phyloP scores from a whole-genome alignment of 345 rosid species.

The Isatis tinctoria region DNA sequence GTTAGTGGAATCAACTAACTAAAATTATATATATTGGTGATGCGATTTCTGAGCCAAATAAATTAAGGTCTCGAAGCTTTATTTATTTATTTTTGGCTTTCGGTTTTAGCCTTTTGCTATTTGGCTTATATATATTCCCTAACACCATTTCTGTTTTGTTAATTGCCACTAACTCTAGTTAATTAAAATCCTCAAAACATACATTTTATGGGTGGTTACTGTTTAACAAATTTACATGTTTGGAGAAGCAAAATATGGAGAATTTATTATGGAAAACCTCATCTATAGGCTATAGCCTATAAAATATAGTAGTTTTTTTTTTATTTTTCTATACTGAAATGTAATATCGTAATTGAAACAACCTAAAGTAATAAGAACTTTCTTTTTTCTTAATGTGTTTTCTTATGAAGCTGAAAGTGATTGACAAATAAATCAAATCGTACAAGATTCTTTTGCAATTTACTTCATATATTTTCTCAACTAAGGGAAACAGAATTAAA shows the following conservation, averaged over 20 bases:
- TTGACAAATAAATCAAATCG: not conserved
- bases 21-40: not conserved
- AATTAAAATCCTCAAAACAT: not conserved
- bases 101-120: slow-evolving; percentile 8
- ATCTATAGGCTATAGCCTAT: not conserved
- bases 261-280: not conserved
- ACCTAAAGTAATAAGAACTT: not conserved
- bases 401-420: not conserved
- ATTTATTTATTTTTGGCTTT: slow-evolving; percentile 10
- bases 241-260: not conserved
- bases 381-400: not conserved
- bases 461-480: not conserved
- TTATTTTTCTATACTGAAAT: not conserved
- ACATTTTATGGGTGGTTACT: not conserved
- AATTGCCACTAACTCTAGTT: slow-evolving; percentile 19
- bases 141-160: not conserved
- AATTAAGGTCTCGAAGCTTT: slow-evolving; percentile 4
- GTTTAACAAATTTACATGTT: not conserved
- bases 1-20: slow-evolving; percentile 20
- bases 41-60: slow-evolving; percentile 10
- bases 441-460: not conserved
- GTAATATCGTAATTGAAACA: not conserved
- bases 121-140: not conserved
- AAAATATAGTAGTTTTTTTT: not conserved
- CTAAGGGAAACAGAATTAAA: not conserved